Base-by-base conservation (phyloP, 306 rosid genomes). In the Vigna radiata region DNA sequence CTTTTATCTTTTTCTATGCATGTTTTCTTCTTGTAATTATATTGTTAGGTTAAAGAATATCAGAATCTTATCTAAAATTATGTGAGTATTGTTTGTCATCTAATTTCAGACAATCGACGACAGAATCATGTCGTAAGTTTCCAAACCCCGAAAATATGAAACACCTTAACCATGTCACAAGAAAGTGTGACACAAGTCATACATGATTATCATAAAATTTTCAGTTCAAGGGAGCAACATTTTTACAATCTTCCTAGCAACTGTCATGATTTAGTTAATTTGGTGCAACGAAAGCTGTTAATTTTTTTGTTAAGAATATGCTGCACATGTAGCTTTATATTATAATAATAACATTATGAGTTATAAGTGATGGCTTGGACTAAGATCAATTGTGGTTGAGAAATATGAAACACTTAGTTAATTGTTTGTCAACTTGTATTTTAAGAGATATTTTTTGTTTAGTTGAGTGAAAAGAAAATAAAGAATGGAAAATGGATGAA, bases 231-330 rank as follows among this genome's bases (percentile, higher is more conserved):
- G 23, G 39, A 21, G 37, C 53, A 72, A 21, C 67, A 55, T 19
- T 39, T 55, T 56, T 17, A 49, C 60, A 17, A 37, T 21, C 54
- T 55, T 39, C 52, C 1, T 0, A 11, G 50, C 27, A 69, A 36
- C 46, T 19, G 52, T 1, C n/a, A 36, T 52, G 37, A 37, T 70
- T 70, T 50, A 47, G 33, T 9, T 41, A 41, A 12, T 68, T 31
- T 31, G 62, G 31, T 70, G 43, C n/a, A n/a, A 27, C 74, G 27
- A 69, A 69, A 48, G 18, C n/a, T 49, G 17, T 70, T 49, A 52
- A 31, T 17, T 31, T 70, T 49, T 52, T 70, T 10, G 75, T 47
- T 31, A 52, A 17, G 48, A 70, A 46, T 13, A 12, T 46, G 50
- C 4, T 46, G 11, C 23, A 65, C 52, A 39, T 15, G 33, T 41